Base-by-base conservation (phyloP, 2,329 filamentous ascomycete genomes). In the Calonectria ilicicola region DNA sequence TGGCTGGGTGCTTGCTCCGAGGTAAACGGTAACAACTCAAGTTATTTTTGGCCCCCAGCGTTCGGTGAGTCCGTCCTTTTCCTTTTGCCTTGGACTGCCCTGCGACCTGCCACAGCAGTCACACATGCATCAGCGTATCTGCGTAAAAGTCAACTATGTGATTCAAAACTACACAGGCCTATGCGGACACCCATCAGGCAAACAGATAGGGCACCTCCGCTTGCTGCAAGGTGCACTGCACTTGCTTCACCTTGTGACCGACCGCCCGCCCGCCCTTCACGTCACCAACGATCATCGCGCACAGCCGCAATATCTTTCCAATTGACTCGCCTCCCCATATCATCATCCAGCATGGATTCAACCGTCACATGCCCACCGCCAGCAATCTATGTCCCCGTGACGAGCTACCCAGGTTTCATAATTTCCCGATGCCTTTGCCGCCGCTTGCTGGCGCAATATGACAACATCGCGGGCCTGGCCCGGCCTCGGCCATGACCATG, bases 21-120 rank as follows among this genome's bases (percentile, higher is more conserved):
- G 23, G 38, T 44, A 47, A 58, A 72, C 21, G 58, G 38, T 26
- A 63, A 32, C 47, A 63, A 63, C 38, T n/a, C 69, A 64, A 58
- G 69, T 67, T 79, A 79, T 79, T 79, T 78, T 79, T 79, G 78
- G 77, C 67, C 65, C 67, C 67, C 66, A 68, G 70, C 68, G 69
- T 60, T 75, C 75, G 75, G 75, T 65, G 67, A 68, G 69, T 60
- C 75, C 75, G 75, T 73, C 60, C 64, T 6, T 5, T 44, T 63
- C 38, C 40, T 63, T 46, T 63, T 46, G 58, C 21, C 58, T 53
- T 62, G 67, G 66, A 67, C 35, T 56, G 46, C 19, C 67, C 60
- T 64, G 46, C 67, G 46, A 56, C 56, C 71, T 66, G 64, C 67
- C 67, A 73, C 64, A 32, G 71, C 64, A 32, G 71, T 65, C 60